Conservation (phyloP, 2,329 filamentous ascomycete species). For the Ceratocystis alfenasii region DNA sequence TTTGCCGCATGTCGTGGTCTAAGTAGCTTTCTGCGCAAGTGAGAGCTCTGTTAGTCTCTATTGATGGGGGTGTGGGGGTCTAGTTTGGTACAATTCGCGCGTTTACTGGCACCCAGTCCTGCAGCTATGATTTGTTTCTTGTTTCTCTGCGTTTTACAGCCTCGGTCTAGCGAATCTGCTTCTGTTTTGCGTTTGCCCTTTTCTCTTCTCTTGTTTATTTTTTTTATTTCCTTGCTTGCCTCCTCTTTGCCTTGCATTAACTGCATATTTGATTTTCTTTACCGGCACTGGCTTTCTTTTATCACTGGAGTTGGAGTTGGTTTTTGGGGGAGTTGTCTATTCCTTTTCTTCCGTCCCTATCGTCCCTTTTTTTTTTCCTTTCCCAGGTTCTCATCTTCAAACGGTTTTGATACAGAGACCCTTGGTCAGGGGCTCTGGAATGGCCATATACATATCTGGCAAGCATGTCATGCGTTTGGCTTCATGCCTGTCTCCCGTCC, state of each 20-base stretch:
- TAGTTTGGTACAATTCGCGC: neutral
- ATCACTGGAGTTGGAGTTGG: conserved; percentile 24
- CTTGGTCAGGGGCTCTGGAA: neutral
- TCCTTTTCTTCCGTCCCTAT: conserved; percentile 16
- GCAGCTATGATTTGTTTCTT: conserved; percentile 18
- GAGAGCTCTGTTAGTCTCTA: neutral
- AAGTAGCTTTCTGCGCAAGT: neutral
- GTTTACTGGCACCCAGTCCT: neutral
- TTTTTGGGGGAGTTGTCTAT: conserved; percentile 9
- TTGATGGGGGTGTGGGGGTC: no score
- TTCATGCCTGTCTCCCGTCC: neutral
- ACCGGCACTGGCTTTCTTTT: conserved; percentile 18
- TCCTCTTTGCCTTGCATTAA: conserved; percentile 9
- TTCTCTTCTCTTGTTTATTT: conserved; percentile 16
- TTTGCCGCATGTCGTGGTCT: conserved; percentile 19
- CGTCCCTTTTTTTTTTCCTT: neutral
- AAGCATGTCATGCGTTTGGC: neutral
- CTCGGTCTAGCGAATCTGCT: conserved; percentile 16
- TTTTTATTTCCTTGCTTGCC: conserved; percentile 10
- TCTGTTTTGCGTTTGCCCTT: conserved; percentile 22
- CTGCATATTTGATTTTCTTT: conserved; percentile 23
- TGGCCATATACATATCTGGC: neutral
- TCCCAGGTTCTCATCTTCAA: neutral
- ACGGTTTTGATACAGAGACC: neutral
- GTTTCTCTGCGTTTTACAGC: conserved; percentile 12